Conservation (phyloP, 2,329 filamentous ascomycete genomes). For the Fusarium coicis region DNA sequence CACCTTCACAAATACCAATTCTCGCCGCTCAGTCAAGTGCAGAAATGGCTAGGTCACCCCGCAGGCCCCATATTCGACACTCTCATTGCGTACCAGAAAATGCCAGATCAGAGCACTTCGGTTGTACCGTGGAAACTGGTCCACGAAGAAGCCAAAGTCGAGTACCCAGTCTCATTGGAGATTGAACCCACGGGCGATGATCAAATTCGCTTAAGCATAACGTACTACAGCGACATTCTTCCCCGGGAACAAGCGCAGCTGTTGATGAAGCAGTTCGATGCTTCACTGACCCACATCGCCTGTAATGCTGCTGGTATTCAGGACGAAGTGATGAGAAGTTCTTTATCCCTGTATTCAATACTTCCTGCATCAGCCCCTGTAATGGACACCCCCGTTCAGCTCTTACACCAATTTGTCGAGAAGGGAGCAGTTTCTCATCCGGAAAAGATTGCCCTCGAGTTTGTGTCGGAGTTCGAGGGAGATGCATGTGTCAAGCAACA, state of each 20-base stretch:
- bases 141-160: conserved; percentile 75
- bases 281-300: conserved; percentile 69
- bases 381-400: conserved; percentile 66
- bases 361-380: conserved; percentile 67
- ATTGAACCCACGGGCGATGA: conserved; percentile 66
- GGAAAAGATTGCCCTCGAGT: conserved; percentile 76
- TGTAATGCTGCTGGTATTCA: conserved; percentile 56
- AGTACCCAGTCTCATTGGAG: conserved; percentile 86
- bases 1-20: conserved; percentile 76
- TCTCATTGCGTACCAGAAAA: conserved; percentile 84
- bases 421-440: conserved; percentile 65
- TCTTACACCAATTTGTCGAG: conserved; percentile 86
- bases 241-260: conserved; percentile 74
- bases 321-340: conserved; percentile 49
- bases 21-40: conserved; percentile 75
- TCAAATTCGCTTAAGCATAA: conserved; percentile 71
- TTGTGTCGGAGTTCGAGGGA: conserved; percentile 68
- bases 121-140: conserved; percentile 66
- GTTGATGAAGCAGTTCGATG: conserved; percentile 78
- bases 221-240: conserved; percentile 71
- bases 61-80: conserved; percentile 82
- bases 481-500: conserved; percentile 56
- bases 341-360: conserved; percentile 68
- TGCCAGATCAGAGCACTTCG: conserved; percentile 40
- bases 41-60: conserved; percentile 74